Conservation (phyloP, 352 stramenopile species). For the Plasmopara halstedii region DNA sequence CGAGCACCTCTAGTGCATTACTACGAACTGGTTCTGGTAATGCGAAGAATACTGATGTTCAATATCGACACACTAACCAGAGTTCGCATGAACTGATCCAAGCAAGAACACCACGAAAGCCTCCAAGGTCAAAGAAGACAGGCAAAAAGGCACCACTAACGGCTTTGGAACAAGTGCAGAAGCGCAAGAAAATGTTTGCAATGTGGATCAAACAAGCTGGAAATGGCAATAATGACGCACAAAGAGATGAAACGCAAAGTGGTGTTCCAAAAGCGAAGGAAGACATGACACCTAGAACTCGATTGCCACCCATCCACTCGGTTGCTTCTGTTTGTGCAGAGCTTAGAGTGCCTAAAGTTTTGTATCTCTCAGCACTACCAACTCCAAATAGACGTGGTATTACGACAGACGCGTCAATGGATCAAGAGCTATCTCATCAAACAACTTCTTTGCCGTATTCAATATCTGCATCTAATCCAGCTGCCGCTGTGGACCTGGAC, state of each 20-base stretch:
- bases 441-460: no score
- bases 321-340: slow-evolving; percentile 5
- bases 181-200: slow-evolving; percentile 63
- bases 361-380: slow-evolving; percentile 6
- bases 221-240: slow-evolving; percentile 2
- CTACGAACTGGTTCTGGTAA: slow-evolving; percentile 2
- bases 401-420: not conserved
- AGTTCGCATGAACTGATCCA: slow-evolving; percentile 24
- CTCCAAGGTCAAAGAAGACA: slow-evolving; percentile 29
- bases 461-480: not conserved
- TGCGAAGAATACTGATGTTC: slow-evolving; percentile 2
- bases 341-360: slow-evolving; percentile 1
- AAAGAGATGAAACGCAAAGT: slow-evolving; percentile 1
- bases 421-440: not conserved
- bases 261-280: slow-evolving; percentile 1
- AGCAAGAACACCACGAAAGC: slow-evolving; percentile 5
- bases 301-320: slow-evolving; percentile 20
- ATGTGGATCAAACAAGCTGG: slow-evolving; percentile 54
- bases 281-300: not conserved
- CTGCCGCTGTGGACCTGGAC: slow-evolving; percentile 32
- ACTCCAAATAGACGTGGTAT: slow-evolving; percentile 1
- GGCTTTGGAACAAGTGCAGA: slow-evolving; percentile 52
- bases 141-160: slow-evolving; percentile 19
- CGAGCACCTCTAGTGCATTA: slow-evolving; percentile 13
- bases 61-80: slow-evolving; percentile 26